Conservation (phyloP, 2,329 filamentous ascomycete genomes). For the Fusarium robinianum region DNA sequence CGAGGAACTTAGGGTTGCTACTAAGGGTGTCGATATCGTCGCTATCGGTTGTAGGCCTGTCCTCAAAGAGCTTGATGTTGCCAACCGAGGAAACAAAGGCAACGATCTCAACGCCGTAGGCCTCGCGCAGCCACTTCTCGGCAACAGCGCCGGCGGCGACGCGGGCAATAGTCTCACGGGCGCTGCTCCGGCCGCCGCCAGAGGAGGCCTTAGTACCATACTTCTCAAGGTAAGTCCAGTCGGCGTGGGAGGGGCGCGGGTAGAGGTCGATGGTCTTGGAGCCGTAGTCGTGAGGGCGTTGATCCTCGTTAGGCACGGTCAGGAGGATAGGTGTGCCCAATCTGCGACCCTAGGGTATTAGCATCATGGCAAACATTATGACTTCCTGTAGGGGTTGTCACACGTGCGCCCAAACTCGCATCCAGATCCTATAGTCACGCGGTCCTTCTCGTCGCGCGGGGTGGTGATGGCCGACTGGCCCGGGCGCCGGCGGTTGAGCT, state of each 20-base stretch:
- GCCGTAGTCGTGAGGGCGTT: constrained; percentile 89
- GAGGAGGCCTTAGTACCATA: constrained; percentile 92
- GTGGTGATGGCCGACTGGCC: constrained; percentile 91
- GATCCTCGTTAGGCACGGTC: constrained; percentile 88
- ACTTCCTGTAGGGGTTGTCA: too few relatives aligned
- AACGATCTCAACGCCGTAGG: constrained; percentile 87
- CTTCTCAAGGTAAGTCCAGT: constrained; percentile 97
- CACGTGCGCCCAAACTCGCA: too few relatives aligned
- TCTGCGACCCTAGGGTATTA: constrained; percentile 85
- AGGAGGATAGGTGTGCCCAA: constrained; percentile 90
- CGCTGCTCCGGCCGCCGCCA: constrained; percentile 86
- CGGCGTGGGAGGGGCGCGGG: constrained; percentile 89
- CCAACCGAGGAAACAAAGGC: constrained; percentile 90
- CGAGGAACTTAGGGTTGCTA: constrained; percentile 78
- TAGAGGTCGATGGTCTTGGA: constrained; percentile 87
- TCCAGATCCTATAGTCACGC: constrained; percentile 89
- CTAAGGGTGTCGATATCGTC: constrained; percentile 55
- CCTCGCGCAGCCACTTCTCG: constrained; percentile 84
- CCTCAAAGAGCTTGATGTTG: constrained; percentile 46
- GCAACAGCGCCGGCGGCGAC: constrained; percentile 91
- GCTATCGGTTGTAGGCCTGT: too few relatives aligned
- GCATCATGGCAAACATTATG: too few relatives aligned
- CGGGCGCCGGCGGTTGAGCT: constrained; percentile 87
- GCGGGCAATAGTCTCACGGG: constrained; percentile 92
- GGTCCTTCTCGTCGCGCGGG: constrained; percentile 89